Evolutionary conservation across 495 filamentous ascomycete genomes (phyloP), one percentile per base, ranked within the genome.

Genomic region (Chaetomium tenue): DNA sequence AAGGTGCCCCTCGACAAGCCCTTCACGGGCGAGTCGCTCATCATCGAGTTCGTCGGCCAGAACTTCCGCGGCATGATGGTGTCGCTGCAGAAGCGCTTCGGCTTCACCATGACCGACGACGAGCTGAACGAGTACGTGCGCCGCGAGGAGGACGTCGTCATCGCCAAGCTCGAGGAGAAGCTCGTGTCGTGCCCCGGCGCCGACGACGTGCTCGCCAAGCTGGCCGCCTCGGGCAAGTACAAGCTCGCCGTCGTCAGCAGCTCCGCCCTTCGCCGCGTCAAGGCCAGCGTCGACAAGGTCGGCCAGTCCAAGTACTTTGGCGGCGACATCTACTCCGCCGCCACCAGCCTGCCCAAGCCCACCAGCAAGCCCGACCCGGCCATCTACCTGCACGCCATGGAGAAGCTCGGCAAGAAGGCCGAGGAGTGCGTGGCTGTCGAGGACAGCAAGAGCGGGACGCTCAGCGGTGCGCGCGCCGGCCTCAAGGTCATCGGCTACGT

Each of bases 291-390:
- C 74, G 84, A 91, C 76, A 94, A 94, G 79, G 88, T 89, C 64
- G 84, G 81, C 61, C 89, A 91, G 74, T 89, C 87, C 74, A 85
- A 89, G 74, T 96, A 87, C 81, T 96, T 97, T 79, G 83, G 79
- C 23, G 83, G 91, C 68, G 81, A 86, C 65, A 84, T 96, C 70
- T 97, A 89, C 85, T 89, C 86, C 63, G 93, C 93, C 40, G 93
- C 93, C 39, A 91, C 87, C 39, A 89, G 86, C 40, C 83, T 97
- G 70, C 77, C 79, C 55, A 86, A 81, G 71, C 93, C 93, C 8
- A 92, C 91, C 28, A 89, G 84, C 74, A 97, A 97, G 85, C 93
- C 93, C 47, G 89, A 97, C 76, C 93, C 93, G 26, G 92, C 92
- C 59, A 91, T 97, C 79, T 97, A 97, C 78, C 77, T 92, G 65